Evolutionary conservation across 306 rosid species (phyloP), one percentile per base, ranked within the genome.

Genomic region (Casuarina cunninghamiana): DNA sequence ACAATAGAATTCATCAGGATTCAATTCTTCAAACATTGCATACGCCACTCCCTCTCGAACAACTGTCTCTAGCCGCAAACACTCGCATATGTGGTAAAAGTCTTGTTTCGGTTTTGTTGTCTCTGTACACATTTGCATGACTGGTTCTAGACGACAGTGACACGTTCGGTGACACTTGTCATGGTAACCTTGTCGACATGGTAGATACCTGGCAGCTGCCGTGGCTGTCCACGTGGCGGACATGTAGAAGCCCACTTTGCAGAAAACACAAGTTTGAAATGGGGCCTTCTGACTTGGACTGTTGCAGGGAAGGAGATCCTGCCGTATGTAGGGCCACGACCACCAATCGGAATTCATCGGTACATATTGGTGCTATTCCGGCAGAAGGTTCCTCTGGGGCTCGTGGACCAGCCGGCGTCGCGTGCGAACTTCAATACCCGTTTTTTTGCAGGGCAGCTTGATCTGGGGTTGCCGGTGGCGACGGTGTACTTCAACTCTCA

Each of bases 401-500:
- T 73, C 57, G 88, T 95, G 69, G 93, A 95, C 1, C 90, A 92
- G 71, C 97, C 97, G 1, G 38, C 84, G 0, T 60, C 77, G 1
- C 83, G 98, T 0, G 89, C 90, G 0, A 87, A 88, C 17, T 95
- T 95, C 79, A 95, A 83, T 86, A 95, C 97, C 5, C 95, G 98
- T 37, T 74, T 66, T n/a, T 95, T 95, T 2, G 87, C 96, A 0
- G 75, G 83, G 15, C 90, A 85, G 46, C 74, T 89, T 8, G 84
- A 91, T 13, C 84, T 95, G 10, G 98, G 94, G 2, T 86, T 92
- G 54, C 97, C 97, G 0, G 91, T 88, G 4, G 94, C 97, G 1
- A 92, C 97, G 0, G 91, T 90, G 37, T 95, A 92, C 77, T 95
- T 92, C 90, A 95, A 95, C 78, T 65, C 92, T 2, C 97, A 95